Base-by-base conservation (phyloP, 768 basidiomycete genomes). In the Tricholoma hemisulphureum region DNA sequence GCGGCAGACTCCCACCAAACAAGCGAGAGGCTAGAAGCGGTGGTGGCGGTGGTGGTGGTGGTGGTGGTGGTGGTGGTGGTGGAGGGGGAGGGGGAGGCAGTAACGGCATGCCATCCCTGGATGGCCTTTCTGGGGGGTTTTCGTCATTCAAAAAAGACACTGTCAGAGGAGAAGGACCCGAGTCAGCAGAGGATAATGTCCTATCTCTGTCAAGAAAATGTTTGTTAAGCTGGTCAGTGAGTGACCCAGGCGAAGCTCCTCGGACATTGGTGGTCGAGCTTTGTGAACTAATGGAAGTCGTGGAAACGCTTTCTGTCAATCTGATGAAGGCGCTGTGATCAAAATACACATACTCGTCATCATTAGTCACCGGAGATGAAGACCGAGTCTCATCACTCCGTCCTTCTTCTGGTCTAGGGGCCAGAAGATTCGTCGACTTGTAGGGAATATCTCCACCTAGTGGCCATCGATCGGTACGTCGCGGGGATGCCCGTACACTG, bases 401-500 rank as follows among this genome's bases (percentile, higher is more conserved):
- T 45, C 80, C 77, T 20, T 73, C 65, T 3, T 83, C 82, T 20
- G 61, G 61, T 23, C 71, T 74, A 16, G 80, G 79, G 16, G 79
- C 72, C 35, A 78, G 69, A 34, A 82, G 70, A 57, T 76, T 75
- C 59, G 73, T 72, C 3, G 73, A 67, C 51, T 75, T 82, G 62
- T 73, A 75, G 52, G 64, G 73, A 55, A 68, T 68, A 53, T 75
- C 77, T 55, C 73, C 66, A 6, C 75, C 77, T 53, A 80, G 70
- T 35, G 73, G 70, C 18, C 80, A 75, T 37, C 80, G 73, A 39
- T 82, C 82, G 20, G 77, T 76, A 18, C 82, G 82, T 61, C 86
- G 80, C 37, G 89, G 88, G 3, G 88, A 89, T 18, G 80, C 84
- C 61, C 87, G 79, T 34, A 88, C 77, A 65, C 87, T 91, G 51